Conservation (phyloP, 441 rosid species). For the Lepidium campestre region DNA sequence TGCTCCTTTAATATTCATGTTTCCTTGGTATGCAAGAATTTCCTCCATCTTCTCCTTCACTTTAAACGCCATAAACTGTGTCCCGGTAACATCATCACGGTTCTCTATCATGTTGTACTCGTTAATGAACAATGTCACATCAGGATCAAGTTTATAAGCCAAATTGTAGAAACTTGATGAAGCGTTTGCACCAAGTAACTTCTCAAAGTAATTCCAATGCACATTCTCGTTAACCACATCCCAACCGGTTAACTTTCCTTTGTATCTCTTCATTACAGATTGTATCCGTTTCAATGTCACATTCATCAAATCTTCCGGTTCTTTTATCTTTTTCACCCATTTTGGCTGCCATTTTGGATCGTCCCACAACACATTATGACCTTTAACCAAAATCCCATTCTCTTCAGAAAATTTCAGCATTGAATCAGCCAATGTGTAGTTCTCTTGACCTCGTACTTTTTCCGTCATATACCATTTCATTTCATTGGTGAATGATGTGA, state of each 20-base stretch:
- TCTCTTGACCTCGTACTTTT: slow-evolving; percentile 40
- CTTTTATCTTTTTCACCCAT: slow-evolving; percentile 48
- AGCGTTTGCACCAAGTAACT: slow-evolving; percentile 51
- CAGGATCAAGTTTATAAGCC: slow-evolving; percentile 45
- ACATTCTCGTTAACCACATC: slow-evolving; percentile 82
- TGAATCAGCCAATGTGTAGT: slow-evolving; percentile 52
- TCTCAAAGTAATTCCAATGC: slow-evolving; percentile 64
- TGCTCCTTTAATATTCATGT: slow-evolving; percentile 32
- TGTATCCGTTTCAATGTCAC: slow-evolving; percentile 43
- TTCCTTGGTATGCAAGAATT: slow-evolving; percentile 45
- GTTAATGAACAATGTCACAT: slow-evolving; percentile 52
- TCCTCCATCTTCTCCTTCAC: slow-evolving; percentile 41
- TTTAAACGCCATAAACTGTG: slow-evolving; percentile 25
- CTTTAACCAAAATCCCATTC: slow-evolving; percentile 43
- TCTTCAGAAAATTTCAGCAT: slow-evolving; percentile 46
- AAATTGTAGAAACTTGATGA: slow-evolving; percentile 35
- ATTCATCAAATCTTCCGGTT: slow-evolving; percentile 26
- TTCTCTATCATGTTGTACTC: slow-evolving; percentile 69
- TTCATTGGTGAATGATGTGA: slow-evolving; percentile 62
- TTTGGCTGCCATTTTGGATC: slow-evolving; percentile 40
- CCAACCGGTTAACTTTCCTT: slow-evolving; percentile 61
- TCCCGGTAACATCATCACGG: too few relatives aligned
- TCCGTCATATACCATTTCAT: slow-evolving; percentile 89
- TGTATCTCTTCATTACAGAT: slow-evolving; percentile 58
- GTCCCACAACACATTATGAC: slow-evolving; percentile 80